Evolutionary conservation across 2,329 filamentous ascomycete genomes (phyloP).

Genomic region (Alternaria sp.): DNA sequence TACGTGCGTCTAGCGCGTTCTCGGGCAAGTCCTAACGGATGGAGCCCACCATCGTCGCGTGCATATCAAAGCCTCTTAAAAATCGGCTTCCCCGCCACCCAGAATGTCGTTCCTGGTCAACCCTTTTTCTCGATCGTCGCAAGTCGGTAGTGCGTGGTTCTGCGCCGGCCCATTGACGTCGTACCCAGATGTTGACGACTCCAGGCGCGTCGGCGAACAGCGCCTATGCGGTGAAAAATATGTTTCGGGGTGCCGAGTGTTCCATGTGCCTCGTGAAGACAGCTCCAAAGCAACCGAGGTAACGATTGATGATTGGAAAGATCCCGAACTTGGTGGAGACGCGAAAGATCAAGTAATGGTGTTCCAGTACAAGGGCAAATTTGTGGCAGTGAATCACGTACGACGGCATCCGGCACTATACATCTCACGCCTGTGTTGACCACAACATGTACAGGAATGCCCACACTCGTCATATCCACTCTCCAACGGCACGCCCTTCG

Average conservation of each 20-base stretch:
- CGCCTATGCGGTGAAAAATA: constrained; percentile 26
- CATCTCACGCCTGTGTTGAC: background rate
- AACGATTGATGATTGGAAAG: constrained; percentile 41
- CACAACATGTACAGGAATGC: constrained; percentile 53
- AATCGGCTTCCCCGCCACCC: background rate
- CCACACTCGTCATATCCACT: constrained; percentile 73
- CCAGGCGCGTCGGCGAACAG: constrained; percentile 27
- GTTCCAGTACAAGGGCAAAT: constrained; percentile 68
- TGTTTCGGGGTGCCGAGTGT: constrained; percentile 35
- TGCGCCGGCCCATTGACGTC: constrained; percentile 30
- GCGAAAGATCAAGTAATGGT: constrained; percentile 69
- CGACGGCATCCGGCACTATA: background rate
- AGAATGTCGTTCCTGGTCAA: constrained; percentile 33
- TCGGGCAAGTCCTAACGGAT: background rate
- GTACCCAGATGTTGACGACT: constrained; percentile 31
- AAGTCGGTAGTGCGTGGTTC: constrained; percentile 38
- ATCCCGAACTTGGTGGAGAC: constrained; percentile 27
- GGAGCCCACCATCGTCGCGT: background rate
- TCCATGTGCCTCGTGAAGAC: constrained; percentile 36
- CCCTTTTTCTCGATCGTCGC: constrained; percentile 33
- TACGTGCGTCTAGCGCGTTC: background rate
- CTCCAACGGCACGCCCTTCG: constrained; percentile 69
- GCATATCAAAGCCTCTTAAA: background rate
- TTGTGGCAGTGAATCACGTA: constrained; percentile 76
- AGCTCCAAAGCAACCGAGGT: constrained; percentile 28